Base-by-base conservation (phyloP, 2,329 filamentous ascomycete genomes). In the Alternaria ventricosa region DNA sequence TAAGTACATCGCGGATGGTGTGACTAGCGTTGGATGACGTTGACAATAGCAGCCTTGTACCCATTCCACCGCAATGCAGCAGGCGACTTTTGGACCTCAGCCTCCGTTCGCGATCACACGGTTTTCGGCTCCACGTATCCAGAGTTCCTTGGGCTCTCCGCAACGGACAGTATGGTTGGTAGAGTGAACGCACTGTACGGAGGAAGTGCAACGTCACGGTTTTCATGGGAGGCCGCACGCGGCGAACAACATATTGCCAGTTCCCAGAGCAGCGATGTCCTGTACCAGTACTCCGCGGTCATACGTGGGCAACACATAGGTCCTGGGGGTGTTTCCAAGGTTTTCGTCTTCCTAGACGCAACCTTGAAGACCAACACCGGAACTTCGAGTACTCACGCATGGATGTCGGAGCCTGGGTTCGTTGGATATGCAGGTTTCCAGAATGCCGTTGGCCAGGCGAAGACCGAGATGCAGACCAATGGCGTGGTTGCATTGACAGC, bases 81-180 rank as follows among this genome's bases (percentile, higher is more conserved):
- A 55, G 88, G 89, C 43, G 84, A 83, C 0, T 91, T 91, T 74
- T 94, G 90, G 88, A 90, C 86, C 7, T 91, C 91, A 0, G 85
- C 89, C 56, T 84, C 82, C 64, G 84, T 88, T 12, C 86, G 90
- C 28, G 83, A 86, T 44, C 87, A 87, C 7, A 83, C 84, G 25
- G 82, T 81, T 1, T 92, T 96, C 77, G 89, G 89, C 13, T 96
- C 96, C 76, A 89, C 88, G 0, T 96, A 96, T 74, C 84, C 88
- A 0, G 92, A 95, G 27, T 33, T 33, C 11, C 27, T 11, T 27
- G 18, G 27, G 5, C 5, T 50, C 47, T 50, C 47, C 27, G 12
- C 12, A 33, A 50, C 12, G 5, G 18, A 50, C 1, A 15, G 18
- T 33, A 10, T 50, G 20, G 27, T 15, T 20, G 4, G 27, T 10